Evolutionary conservation across 108 stramenopile species (phyloP), one percentile per base, ranked within the genome.

Genomic region (Discostella pseudostelligera): DNA sequence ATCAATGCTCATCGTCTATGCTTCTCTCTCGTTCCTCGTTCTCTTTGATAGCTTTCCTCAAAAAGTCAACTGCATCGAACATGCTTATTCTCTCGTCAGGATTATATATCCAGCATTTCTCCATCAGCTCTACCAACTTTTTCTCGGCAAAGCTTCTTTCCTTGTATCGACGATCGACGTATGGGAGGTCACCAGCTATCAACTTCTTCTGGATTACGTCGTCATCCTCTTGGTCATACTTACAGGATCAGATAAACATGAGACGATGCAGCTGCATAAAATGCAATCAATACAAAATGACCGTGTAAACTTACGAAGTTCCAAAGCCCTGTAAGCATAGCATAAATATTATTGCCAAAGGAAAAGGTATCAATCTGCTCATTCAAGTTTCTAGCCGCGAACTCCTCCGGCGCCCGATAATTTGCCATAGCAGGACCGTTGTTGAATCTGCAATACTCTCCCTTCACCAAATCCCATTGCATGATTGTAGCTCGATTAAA

Each of bases 321-420:
- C 84, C 87, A 86, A 12, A 84, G 53, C 20, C 85, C 83, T 0
- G 83, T 84, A 1, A 63, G 29, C 39, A 90, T 61, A 16, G 70
- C 83, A 63, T 86, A 93, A 21, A 87, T 73, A 22, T 86, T 82
- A 70, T 94, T 87, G 4, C 87, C 88, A 40, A 86, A 81, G 8
- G 81, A 78, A 59, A 83, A 94, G 6, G 85, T 62, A 76, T 94
- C 93, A 46, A 94, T 80, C 62, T 90, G 48, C 44, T 90, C 86
- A 49, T 81, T 69, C 61, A 93, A 60, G 60, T 84, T 51, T 35
- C 54, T 67, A 12, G 46, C 67, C 21, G 42, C 67, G 47, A 75
- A 88, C 71, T 91, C 90, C 65, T 91, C 90, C 9, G 90, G 90
- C 0, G 69, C 49, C 4, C 78, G 39, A 28, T 63, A 79, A 32